Evolutionary conservation across 768 basidiomycete genomes (phyloP), one percentile per base, ranked within the genome.

Genomic region (Hortiboletus flavorubellus): DNA sequence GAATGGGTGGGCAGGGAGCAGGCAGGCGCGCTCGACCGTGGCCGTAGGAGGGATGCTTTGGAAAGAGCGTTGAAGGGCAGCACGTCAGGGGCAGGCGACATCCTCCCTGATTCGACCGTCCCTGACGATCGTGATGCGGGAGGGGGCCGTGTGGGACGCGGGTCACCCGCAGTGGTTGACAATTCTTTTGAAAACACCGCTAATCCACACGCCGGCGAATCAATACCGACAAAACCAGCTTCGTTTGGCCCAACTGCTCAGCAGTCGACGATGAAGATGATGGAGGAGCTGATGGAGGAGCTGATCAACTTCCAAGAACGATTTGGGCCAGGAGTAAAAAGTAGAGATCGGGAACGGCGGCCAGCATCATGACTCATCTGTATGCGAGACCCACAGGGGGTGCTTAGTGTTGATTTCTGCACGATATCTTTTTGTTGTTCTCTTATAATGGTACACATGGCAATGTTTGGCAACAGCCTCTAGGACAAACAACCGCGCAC

Each of bases 1-100:
- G 95, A 97, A 65, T 98, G 91, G 85, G 92, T 97, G n/a, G 90
- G 88, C 30, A 78, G 92, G 54, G 89, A 93, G 66, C 90, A 93
- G 70, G 89, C 87, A 8, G 83, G 77, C 59, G 86, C 87, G 10
- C 76, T 80, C 37, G 91, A 91, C 66, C 82, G 91, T 41, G 78
- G 78, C 30, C 78, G 89, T 60, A 75, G 90, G 58, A 78, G 80
- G 60, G 85, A 87, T 46, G 85, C 89, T 3, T 68, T 93, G 56
- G 81, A 83, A 54, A 81, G 77, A 44, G 78, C 80, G 3, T 68
- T 89, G 61, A 68, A 51, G 52, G 53, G 33, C 34, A 45, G 60
- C 18, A 35, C 33, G 37, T 42, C 51, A 47, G 59, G 59, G 54
- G 30, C 55, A 18, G 52, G 52, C 18, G 43, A 47, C 42, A 54